Evolutionary conservation across 192 early-diverging fungal genomes (phyloP).

Genomic region (Coemansia erecta): DNA sequence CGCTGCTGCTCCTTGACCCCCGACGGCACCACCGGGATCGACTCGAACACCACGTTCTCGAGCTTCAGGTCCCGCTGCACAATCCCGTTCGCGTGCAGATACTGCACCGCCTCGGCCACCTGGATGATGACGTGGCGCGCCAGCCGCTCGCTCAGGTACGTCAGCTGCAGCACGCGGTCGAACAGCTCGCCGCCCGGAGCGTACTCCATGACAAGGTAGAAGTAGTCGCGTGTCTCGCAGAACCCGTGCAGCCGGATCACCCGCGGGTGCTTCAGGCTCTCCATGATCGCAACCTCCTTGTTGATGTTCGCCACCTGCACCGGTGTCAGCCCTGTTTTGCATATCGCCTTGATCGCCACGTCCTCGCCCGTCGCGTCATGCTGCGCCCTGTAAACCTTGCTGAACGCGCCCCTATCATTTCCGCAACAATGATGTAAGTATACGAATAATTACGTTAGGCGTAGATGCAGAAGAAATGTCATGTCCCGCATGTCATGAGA

Average conservation of each 20-base stretch:
- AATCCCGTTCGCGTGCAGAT: constrained; percentile 83
- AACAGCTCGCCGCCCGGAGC: constrained; percentile 90
- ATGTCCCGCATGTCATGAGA: too few species aligned
- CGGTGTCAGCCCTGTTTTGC: constrained; percentile 69
- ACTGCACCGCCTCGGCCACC: constrained; percentile 78
- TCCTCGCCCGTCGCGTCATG: constrained; percentile 54
- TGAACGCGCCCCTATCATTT: constrained; percentile 75
- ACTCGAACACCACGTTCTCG: constrained; percentile 82
- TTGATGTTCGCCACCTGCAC: constrained; percentile 79
- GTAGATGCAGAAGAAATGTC: too few species aligned
- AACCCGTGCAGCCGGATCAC: constrained; percentile 76
- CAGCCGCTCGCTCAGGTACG: constrained; percentile 76
- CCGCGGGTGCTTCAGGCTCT: constrained; percentile 71
- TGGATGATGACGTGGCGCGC: constrained; percentile 82
- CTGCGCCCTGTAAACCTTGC: constrained; percentile 75
- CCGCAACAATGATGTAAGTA: constrained; percentile 1
- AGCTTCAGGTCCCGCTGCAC: constrained; percentile 93
- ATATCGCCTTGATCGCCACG: constrained; percentile 83
- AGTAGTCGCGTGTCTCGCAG: constrained; percentile 71
- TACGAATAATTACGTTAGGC: not conserved
- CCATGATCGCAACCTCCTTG: constrained; percentile 85
- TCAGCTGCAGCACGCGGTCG: constrained; percentile 78
- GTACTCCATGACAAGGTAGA: constrained; percentile 77
- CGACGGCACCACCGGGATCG: constrained; percentile 63
- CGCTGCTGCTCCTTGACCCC: constrained; percentile 43